Conservation (phyloP, 2,329 filamentous ascomycete species). For the Ilyonectria sp. region DNA sequence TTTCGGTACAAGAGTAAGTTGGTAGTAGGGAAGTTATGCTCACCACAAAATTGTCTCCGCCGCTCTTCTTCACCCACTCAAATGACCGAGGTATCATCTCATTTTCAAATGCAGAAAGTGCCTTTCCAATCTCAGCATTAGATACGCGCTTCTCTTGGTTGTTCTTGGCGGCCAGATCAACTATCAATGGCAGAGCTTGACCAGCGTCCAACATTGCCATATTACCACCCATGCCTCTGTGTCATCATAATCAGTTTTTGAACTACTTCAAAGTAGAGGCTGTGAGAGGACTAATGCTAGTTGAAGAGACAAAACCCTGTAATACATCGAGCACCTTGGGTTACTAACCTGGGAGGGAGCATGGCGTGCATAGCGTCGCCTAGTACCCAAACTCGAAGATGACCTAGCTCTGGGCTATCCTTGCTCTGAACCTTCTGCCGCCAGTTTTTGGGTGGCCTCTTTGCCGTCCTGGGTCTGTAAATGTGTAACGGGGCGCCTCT, state of each 20-base stretch:
- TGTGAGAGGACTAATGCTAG: not conserved
- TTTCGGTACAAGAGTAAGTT: not conserved
- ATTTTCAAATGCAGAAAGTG: not conserved
- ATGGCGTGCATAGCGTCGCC: not conserved
- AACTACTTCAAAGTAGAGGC: not conserved
- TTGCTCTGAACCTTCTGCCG: not conserved
- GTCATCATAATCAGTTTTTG: not conserved
- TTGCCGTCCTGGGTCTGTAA: not conserved
- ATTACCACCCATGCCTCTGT: not conserved
- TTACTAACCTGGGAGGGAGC: not conserved
- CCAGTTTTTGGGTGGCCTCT: not conserved
- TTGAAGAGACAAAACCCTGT: not conserved
- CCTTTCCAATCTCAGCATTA: not conserved
- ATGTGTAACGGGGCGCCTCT: not conserved
- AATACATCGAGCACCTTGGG: not conserved
- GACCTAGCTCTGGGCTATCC: not conserved
- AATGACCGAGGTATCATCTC: not conserved
- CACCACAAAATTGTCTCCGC: not conserved
- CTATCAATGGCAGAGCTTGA: not conserved
- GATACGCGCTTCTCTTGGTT: not conserved
- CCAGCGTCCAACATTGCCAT: not conserved
- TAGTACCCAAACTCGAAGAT: not conserved
- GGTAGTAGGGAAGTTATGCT: not conserved
- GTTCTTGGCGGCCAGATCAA: not conserved
- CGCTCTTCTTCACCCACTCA: not conserved